Percentiles rank a stretch among this genome's conserved stretches.
phyloP scores from a whole-genome alignment of 345 rosid species.

The Clarkia xantiana region DNA sequence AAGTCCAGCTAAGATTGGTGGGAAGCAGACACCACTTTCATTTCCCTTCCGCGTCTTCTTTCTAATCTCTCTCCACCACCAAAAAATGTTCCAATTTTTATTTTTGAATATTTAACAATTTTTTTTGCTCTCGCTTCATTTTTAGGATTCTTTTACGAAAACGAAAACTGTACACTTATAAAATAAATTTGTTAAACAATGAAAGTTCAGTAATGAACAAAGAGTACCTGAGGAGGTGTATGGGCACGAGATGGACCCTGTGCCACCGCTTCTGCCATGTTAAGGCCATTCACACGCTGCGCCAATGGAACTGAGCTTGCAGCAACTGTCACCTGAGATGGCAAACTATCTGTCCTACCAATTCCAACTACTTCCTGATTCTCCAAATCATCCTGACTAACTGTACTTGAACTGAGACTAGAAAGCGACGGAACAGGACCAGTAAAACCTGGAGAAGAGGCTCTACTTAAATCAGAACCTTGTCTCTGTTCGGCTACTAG shows the following conservation, averaged over 20 bases:
- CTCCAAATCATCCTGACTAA: conserved; percentile 48
- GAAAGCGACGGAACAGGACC: conserved; percentile 33
- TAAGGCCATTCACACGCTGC: conserved; percentile 25
- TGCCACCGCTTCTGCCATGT: conserved; percentile 73
- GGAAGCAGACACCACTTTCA: too few species aligned
- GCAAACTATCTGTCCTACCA: conserved; percentile 13
- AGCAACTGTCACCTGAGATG: conserved; percentile 16
- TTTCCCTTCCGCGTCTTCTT: too few species aligned
- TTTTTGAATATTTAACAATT: too few species aligned
- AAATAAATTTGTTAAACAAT: neutral
- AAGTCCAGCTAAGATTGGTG: too few species aligned
- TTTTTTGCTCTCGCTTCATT: too few species aligned
- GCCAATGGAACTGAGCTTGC: conserved; percentile 14
- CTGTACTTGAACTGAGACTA: conserved; percentile 26
- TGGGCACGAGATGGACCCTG: conserved; percentile 44
- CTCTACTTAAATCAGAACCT: conserved; percentile 32
- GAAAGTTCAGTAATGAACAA: neutral
- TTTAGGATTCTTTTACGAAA: too few species aligned
- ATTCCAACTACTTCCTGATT: conserved; percentile 31
- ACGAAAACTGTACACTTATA: too few species aligned
- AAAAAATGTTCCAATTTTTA: too few species aligned
- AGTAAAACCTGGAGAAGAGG: conserved; percentile 44
- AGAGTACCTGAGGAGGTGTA: conserved; percentile 43
- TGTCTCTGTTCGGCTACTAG: conserved; percentile 43
- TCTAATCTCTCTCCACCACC: too few species aligned